phyloP scores from a whole-genome alignment of 2,329 filamentous ascomycete species.

The Alternaria viburni region DNA sequence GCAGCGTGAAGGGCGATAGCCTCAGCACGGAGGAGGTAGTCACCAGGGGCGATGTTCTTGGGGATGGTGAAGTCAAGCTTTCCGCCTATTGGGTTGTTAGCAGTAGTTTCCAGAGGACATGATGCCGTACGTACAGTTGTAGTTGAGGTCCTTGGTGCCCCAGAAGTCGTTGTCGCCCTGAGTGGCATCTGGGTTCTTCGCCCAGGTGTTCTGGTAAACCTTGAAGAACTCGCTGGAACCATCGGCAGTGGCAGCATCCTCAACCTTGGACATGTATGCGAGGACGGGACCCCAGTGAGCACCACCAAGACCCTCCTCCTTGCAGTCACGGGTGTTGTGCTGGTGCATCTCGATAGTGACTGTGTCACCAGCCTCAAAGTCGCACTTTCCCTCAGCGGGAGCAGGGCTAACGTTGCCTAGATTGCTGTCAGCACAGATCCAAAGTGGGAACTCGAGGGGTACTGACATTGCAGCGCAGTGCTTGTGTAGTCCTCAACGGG shows the following conservation, averaged over 20 bases:
- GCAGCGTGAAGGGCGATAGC: conserved; percentile 56
- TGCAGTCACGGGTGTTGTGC: conserved; percentile 31
- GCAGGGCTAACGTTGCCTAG: conserved; percentile 34
- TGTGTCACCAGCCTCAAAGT: conserved; percentile 33
- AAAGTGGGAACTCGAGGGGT: too few species aligned
- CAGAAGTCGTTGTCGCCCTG: conserved; percentile 53
- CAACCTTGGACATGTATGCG: conserved; percentile 55
- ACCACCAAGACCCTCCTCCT: conserved; percentile 32
- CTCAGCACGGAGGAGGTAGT: conserved; percentile 55
- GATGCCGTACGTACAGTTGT: conserved; percentile 32
- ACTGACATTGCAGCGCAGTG: conserved; percentile 37
- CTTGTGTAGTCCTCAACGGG: conserved; percentile 39
- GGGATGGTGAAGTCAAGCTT: conserved; percentile 45
- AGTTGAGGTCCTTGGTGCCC: conserved; percentile 52
- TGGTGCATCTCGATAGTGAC: conserved; percentile 43
- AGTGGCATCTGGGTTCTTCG: conserved; percentile 34
- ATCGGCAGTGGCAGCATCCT: conserved; percentile 51
- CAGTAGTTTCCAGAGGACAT: neutral
- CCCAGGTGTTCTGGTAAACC: conserved; percentile 51
- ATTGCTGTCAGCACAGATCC: neutral
- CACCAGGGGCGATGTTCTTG: conserved; percentile 49
- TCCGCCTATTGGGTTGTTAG: conserved; percentile 14
- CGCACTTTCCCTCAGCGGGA: conserved; percentile 33
- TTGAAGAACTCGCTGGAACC: conserved; percentile 60
- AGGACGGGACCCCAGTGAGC: conserved; percentile 61